These are phyloP conservation scores for Tetrahymena elliotti DNA, from an alignment of 73 alveolate genomes.

Conservation along the genomic window DNA sequence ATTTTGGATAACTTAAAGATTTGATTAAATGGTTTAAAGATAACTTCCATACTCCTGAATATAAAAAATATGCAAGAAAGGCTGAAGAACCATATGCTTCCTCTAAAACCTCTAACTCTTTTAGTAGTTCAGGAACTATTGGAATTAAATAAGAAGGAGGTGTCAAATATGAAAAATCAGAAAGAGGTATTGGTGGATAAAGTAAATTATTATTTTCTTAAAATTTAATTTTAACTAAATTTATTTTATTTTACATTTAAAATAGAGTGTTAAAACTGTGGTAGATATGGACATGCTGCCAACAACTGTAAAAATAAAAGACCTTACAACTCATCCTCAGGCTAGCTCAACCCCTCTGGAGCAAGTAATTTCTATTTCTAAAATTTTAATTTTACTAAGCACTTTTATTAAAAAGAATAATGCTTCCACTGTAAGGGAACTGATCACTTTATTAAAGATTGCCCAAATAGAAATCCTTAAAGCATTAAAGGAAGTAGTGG, in stretches of 20 bases:
- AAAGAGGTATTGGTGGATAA: neutral
- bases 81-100: neutral
- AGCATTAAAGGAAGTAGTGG: neutral
- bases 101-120: neutral
- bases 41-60: neutral
- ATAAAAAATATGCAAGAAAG: neutral
- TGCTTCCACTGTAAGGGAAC: neutral
- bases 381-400: neutral
- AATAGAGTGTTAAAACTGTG: neutral
- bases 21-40: neutral
- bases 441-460: neutral
- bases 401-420: neutral
- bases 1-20: neutral
- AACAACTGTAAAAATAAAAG: neutral
- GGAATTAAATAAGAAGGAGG: neutral
- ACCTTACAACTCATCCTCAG: neutral
- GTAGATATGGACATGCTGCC: neutral
- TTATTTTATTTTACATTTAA: neutral
- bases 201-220: neutral
- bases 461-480: neutral
- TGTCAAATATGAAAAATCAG: neutral
- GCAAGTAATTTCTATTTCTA: neutral
- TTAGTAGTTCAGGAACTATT: neutral
- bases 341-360: neutral
- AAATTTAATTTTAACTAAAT: neutral